phyloP scores from a whole-genome alignment of 208 protist species.

The Trypanosoma melophagium region DNA sequence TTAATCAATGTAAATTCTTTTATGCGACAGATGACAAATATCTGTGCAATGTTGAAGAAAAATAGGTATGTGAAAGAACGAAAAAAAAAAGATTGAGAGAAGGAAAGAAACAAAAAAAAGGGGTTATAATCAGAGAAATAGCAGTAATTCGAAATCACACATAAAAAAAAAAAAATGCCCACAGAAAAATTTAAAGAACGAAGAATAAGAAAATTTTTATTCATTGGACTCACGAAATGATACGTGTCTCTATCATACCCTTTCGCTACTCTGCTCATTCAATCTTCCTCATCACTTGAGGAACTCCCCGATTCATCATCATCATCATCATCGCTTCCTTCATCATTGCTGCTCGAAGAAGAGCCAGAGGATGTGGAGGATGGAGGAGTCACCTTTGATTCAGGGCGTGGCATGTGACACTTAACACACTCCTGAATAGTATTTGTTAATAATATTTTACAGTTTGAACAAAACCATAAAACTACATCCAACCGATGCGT shows the following conservation, averaged over 20 bases:
- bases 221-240: not conserved
- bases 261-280: not conserved
- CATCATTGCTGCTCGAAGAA: slow-evolving; percentile 23
- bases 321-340: slow-evolving; percentile 27
- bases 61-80: not conserved
- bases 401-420: slow-evolving; percentile 58
- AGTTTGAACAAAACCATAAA: slow-evolving; percentile 77
- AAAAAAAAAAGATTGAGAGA: not conserved
- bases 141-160: not conserved
- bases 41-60: not conserved
- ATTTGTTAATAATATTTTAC: slow-evolving; percentile 54
- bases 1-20: not conserved
- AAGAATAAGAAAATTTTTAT: not conserved
- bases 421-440: slow-evolving; percentile 76
- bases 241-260: too few species aligned
- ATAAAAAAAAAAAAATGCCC: not conserved
- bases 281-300: slow-evolving; percentile 10
- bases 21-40: not conserved
- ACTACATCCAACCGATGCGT: slow-evolving; percentile 75
- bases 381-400: slow-evolving; percentile 29
- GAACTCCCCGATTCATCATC: slow-evolving; percentile 7
- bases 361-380: slow-evolving; percentile 18
- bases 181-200: not conserved
- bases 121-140: not conserved
- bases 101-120: not conserved